Percentiles rank a stretch among this genome's conserved stretches.
phyloP scores from a whole-genome alignment of 139 green algal species.

The Chlorella sp. region DNA sequence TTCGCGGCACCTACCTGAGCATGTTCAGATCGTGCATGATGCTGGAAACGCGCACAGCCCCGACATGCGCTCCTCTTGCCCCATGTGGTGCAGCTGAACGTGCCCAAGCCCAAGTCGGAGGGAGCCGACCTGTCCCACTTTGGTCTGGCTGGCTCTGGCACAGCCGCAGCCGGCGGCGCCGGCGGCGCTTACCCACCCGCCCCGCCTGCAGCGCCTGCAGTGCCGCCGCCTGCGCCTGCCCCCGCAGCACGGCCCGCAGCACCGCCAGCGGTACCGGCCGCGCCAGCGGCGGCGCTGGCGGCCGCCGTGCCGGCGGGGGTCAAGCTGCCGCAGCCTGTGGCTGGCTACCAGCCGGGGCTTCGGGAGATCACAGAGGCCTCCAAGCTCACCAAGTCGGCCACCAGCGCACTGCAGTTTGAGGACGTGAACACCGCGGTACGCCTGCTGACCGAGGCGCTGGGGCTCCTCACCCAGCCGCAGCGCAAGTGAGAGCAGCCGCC shows the following conservation, averaged over 20 bases:
- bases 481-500: too few relatives aligned
- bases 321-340: neutral
- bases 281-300: neutral
- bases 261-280: too few relatives aligned
- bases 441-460: slow-evolving; percentile 3
- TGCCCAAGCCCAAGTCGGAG: neutral
- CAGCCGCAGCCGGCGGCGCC: neutral
- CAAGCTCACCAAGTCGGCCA: slow-evolving; percentile 77
- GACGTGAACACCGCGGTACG: slow-evolving; percentile 76
- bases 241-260: too few relatives aligned
- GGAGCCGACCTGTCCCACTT: neutral
- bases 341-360: slow-evolving; percentile 55
- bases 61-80: too few relatives aligned
- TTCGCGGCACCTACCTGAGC: too few relatives aligned
- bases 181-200: neutral
- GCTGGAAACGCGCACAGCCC: too few relatives aligned
- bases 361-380: slow-evolving; percentile 63
- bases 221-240: too few relatives aligned
- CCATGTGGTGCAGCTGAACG: neutral
- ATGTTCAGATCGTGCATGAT: too few relatives aligned
- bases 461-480: slow-evolving; percentile 24
- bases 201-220: neutral
- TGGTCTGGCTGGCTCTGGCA: neutral
- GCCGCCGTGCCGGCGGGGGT: neutral
- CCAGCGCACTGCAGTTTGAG: slow-evolving; percentile 80